Evolutionary conservation across 108 stramenopile genomes (phyloP), one percentile per base, ranked within the genome.

Genomic region (Discostella stelligeroides): DNA sequence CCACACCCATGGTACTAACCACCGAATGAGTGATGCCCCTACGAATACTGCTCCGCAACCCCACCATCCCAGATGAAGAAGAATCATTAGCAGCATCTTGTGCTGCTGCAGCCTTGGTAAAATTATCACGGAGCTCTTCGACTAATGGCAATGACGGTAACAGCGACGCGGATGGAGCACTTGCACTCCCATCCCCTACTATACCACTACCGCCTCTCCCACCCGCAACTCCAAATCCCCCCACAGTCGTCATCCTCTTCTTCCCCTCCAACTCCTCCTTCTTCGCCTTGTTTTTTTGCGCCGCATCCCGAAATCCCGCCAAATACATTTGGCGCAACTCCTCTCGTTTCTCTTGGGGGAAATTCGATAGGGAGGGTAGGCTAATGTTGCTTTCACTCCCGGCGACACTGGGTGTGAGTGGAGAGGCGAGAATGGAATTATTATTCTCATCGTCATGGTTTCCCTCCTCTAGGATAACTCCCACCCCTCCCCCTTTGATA

Each of bases 311-410:
- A 83, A 92, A 95, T 50, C 93, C 93, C 9, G 93, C 93, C 25
- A 95, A 61, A 28, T 95, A 95, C 91, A 92, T 92, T 56, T 88
- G 86, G 45, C 87, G 84, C 48, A 95, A 72, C 54, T 95, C 87
- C 54, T 88, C 92, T 27, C 87, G 73, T 63, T 84, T 84, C 7
- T 75, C 68, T 14, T 50, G 73, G 21, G 76, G 77, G 21, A 79
- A 70, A 17, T 79, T 49, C n/a, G 70, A 65, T 12, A 79, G 34
- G 34, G 39, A 54, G 21, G 53, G 65, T 21, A 66, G 24, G 25
- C 65, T 66, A 17, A 55, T 54, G 15, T 66, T 66, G 39, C 47
- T 51, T 50, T 42, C 27, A 15, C 40, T 38, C 51, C 1, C 7
- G 25, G 51, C 25, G n/a, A n/a, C n/a, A n/a, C n/a, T n/a, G 5